A percentile compares a stretch with the other conserved stretches of the same genome.
Conservation (phyloP, 257 asterid genomes). For the Nyctanthes arbortristis region DNA sequence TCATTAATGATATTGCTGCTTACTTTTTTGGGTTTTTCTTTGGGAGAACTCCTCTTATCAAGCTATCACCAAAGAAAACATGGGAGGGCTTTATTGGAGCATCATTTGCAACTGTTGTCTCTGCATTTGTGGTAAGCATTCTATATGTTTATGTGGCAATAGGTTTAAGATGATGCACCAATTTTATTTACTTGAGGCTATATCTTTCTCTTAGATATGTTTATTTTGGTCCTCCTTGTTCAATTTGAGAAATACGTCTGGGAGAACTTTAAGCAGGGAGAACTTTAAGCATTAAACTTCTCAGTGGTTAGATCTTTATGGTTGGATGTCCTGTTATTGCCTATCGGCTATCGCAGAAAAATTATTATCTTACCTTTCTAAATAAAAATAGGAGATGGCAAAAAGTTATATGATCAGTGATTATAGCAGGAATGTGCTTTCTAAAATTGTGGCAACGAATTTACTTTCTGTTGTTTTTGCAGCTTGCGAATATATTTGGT, state of each 20-base stretch:
- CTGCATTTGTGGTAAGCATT: conserved; percentile 72
- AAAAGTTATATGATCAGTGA: background rate
- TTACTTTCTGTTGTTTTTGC: conserved; percentile 29
- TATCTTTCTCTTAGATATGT: background rate
- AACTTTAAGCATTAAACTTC: conserved; percentile 1
- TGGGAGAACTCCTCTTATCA: conserved; percentile 87
- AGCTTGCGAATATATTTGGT: conserved; percentile 88
- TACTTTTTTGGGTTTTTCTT: conserved; percentile 83
- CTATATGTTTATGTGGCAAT: conserved; percentile 13
- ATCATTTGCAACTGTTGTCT: conserved; percentile 69
- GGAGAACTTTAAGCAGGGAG: background rate
- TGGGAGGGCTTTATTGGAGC: conserved; percentile 99
- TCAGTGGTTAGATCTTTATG: background rate
- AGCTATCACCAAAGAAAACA: conserved; percentile 87
- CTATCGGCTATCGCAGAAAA: background rate
- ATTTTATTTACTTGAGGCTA: conserved; percentile 1
- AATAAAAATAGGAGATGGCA: background rate
- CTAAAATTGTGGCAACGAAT: conserved; percentile 9
- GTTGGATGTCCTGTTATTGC: background rate
- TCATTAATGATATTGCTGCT: conserved; percentile 82
- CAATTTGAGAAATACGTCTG: background rate
- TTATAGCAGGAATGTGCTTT: conserved; percentile 12
- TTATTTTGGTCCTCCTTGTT: background rate
- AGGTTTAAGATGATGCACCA: conserved; percentile 13
- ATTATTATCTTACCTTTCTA: background rate